Percentiles rank a stretch among this genome's conserved stretches.
Conservation (phyloP, 768 basidiomycete genomes). For the Naganishia randhawae region DNA sequence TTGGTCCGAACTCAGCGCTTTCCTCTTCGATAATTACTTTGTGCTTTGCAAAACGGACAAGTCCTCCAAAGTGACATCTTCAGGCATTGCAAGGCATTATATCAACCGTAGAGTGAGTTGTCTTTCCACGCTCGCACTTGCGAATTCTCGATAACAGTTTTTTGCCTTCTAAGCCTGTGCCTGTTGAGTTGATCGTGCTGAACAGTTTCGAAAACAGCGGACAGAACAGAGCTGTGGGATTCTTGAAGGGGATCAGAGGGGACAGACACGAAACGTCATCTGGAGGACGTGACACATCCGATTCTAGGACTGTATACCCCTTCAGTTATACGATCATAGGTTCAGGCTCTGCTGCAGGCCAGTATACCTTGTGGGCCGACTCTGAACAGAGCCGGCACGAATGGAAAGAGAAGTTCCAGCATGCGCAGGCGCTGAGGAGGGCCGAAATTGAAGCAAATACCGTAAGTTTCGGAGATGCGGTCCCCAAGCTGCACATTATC, state of each 20-base stretch:
- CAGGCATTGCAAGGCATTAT: slow-evolving; percentile 58
- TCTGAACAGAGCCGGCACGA: slow-evolving; percentile 67
- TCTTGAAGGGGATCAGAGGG: slow-evolving; percentile 59
- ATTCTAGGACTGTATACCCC: slow-evolving; percentile 76
- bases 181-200: slow-evolving; percentile 80
- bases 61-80: slow-evolving; percentile 54
- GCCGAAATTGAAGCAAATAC: slow-evolving; percentile 90
- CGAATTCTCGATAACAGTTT: slow-evolving; percentile 4
- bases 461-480: slow-evolving; percentile 42
- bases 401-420: slow-evolving; percentile 85
- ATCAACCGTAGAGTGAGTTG: slow-evolving; percentile 71
- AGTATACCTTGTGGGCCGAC: slow-evolving; percentile 84
- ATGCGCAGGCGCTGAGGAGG: slow-evolving; percentile 77
- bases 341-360: slow-evolving; percentile 66
- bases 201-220: slow-evolving; percentile 77
- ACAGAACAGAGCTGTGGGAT: slow-evolving; percentile 67
- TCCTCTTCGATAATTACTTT: slow-evolving; percentile 95
- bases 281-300: slow-evolving; percentile 45
- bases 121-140: neutral
- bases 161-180: slow-evolving; percentile 66
- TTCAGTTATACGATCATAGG: slow-evolving; percentile 86
- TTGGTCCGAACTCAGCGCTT: slow-evolving; percentile 83
- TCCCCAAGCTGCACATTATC: too few relatives aligned
- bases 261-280: slow-evolving; percentile 54
- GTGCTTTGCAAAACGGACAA: slow-evolving; percentile 53